Evolutionary conservation across 2,329 filamentous ascomycete species (phyloP), one percentile per base, ranked within the genome.

Genomic region (Penicillium sp.): DNA sequence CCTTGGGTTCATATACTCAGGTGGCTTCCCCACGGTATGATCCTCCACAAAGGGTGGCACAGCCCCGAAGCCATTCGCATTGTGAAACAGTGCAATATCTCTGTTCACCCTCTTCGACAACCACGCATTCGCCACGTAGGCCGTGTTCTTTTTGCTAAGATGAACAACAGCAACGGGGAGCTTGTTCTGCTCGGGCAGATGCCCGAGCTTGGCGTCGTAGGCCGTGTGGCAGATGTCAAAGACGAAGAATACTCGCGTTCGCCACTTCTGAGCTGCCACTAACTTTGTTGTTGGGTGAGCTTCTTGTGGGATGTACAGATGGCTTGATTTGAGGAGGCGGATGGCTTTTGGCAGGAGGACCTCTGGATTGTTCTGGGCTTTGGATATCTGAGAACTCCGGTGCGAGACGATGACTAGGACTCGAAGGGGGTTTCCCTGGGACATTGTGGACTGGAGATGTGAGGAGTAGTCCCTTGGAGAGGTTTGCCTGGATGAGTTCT

Each of bases 181-280:
- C 31, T 62, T 61, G 48, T 69, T 69, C n/a, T 69, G 63, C 51
- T 69, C 64, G 0, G 63, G 65, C 13, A 69, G 59, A 61, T 69
- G 67, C 21, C 62, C 67, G 17, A 64, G 59, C 21, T 46, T 59
- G 29, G 62, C 59, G 48, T 68, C 58, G 56, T 69, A 69, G 25
- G 55, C 40, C 27, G 59, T 59, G 27, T 68, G 59, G 37, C 61
- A 62, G 46, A 69, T 66, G 31, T 69, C 65, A 49, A 69, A 69
- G 37, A 69, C 66, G 46, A 69, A 59, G 48, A 67, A 69, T n/a
- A 62, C 51, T 13, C 61, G 62, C 5, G 61, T 68, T 48, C 37
- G 55, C 65, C 62, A 69, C 40, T 65, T 63, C 43, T 69, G 62
- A 9, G 63, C 62, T 27, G 65, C 65, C 8, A 69, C 53, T 15